phyloP scores from a whole-genome alignment of 2,329 filamentous ascomycete genomes.

The Aspergillus udagawae region DNA sequence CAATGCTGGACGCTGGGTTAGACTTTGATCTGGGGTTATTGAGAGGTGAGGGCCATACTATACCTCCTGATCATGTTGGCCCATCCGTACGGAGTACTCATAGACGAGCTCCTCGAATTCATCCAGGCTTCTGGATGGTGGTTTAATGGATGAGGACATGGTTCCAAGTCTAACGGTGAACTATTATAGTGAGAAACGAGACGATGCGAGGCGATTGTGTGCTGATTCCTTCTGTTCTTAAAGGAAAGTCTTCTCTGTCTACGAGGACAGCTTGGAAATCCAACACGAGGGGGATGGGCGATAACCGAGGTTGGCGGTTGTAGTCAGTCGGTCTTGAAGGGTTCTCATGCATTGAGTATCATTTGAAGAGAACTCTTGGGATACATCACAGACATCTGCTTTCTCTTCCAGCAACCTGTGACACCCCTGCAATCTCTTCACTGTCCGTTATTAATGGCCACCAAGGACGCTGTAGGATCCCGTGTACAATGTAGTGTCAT shows the following conservation, averaged over 20 bases:
- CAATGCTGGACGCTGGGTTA: constrained; percentile 22
- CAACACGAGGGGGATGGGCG: not conserved
- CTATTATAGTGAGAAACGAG: not conserved
- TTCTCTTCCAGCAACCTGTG: not conserved
- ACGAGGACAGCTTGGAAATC: not conserved
- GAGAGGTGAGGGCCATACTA: not conserved
- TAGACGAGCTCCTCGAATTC: constrained; percentile 31
- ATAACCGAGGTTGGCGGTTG: constrained; percentile 9
- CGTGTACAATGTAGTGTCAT: not conserved
- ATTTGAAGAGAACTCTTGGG: not conserved
- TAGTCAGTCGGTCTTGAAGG: not conserved
- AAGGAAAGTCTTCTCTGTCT: not conserved
- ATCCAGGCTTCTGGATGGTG: constrained; percentile 23
- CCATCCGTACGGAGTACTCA: constrained; percentile 21
- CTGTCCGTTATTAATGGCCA: not conserved
- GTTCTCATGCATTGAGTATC: not conserved
- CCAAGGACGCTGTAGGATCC: not conserved
- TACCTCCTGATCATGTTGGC: constrained; percentile 16
- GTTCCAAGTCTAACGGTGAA: not conserved
- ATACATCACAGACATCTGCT: not conserved
- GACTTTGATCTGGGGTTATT: not conserved
- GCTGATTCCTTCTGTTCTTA: too few relatives aligned
- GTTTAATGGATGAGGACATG: constrained; percentile 16
- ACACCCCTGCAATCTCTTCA: not conserved
- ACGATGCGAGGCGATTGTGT: not conserved